Evolutionary conservation across 176 grass and related monocot genomes (phyloP).

Genomic region (Rhynchospora tenuis): DNA sequence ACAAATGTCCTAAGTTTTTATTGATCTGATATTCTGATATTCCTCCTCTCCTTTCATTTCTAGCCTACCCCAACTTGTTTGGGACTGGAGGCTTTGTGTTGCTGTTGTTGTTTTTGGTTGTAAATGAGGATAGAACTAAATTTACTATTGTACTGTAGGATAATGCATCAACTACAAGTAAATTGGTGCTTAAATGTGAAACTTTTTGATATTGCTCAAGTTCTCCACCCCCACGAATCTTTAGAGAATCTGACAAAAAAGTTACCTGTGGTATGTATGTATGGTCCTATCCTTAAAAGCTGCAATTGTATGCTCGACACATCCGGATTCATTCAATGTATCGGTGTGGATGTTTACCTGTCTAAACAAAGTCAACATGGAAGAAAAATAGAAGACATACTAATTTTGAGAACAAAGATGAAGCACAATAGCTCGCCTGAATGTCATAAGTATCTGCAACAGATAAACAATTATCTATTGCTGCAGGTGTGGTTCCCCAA

Average conservation of each 20-base stretch:
- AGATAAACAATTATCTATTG: constrained; percentile 82
- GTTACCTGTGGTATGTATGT: constrained; percentile 97
- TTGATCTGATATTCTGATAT: background rate
- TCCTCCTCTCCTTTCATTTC: background rate
- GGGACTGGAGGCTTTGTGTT: too few species aligned
- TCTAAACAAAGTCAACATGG: constrained; percentile 8
- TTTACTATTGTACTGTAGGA: background rate
- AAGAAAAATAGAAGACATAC: constrained; percentile 20
- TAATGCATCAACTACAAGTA: background rate
- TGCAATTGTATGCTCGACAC: constrained; percentile 91
- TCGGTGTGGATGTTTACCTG: constrained; percentile 99
- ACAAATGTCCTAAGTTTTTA: background rate
- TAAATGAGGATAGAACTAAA: constrained; percentile 3
- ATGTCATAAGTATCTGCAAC: constrained; percentile 85
- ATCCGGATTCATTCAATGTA: constrained; percentile 94
- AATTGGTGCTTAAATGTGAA: background rate
- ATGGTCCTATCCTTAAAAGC: constrained; percentile 93
- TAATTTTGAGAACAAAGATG: background rate
- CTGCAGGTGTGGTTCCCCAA: constrained; percentile 92
- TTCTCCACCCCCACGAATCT: background rate
- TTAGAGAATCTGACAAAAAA: constrained; percentile 1
- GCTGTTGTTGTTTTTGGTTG: background rate
- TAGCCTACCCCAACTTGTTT: background rate
- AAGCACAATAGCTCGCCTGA: constrained; percentile 44
- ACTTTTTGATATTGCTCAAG: background rate